Conservation (phyloP, 345 rosid species). For the Salix caprea region DNA sequence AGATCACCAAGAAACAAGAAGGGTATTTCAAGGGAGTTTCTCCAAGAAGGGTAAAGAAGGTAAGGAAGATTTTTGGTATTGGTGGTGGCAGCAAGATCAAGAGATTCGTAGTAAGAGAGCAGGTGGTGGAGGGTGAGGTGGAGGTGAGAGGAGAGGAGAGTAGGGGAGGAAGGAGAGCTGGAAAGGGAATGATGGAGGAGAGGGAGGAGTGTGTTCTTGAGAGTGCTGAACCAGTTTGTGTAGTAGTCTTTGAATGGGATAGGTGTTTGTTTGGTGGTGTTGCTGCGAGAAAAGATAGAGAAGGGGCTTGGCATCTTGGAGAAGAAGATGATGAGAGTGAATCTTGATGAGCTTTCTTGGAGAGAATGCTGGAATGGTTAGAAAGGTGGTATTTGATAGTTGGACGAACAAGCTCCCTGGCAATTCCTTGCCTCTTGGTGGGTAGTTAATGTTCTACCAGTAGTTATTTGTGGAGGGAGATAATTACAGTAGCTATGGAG, state of each 20-base stretch:
- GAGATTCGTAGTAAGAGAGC: constrained; percentile 65
- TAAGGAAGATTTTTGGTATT: constrained; percentile 42
- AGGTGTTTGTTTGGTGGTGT: constrained; percentile 30
- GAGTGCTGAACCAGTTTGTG: constrained; percentile 57
- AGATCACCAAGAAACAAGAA: constrained; percentile 86
- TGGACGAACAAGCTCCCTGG: too few species aligned
- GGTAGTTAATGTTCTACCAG: too few species aligned
- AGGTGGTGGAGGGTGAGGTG: constrained; percentile 62
- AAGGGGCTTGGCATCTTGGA: constrained; percentile 41
- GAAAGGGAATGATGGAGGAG: constrained; percentile 62
- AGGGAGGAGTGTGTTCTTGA: constrained; percentile 58
- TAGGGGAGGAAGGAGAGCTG: constrained; percentile 37
- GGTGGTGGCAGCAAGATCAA: constrained; percentile 56
- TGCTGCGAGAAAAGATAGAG: constrained; percentile 42
- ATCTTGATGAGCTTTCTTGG: constrained; percentile 2
- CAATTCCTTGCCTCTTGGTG: too few species aligned
- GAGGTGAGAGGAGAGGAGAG: constrained; percentile 47
- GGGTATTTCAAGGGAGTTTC: constrained; percentile 60
- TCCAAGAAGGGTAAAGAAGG: constrained; percentile 75
- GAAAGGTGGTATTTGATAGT: too few species aligned
- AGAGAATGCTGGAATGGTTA: too few species aligned
- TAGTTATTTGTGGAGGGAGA: too few species aligned
- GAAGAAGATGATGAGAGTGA: constrained; percentile 7
- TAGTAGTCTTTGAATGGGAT: constrained; percentile 57
- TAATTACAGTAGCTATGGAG: too few species aligned